Conservation (phyloP, 208 protist species). For the Trypanosoma cruzi region DNA sequence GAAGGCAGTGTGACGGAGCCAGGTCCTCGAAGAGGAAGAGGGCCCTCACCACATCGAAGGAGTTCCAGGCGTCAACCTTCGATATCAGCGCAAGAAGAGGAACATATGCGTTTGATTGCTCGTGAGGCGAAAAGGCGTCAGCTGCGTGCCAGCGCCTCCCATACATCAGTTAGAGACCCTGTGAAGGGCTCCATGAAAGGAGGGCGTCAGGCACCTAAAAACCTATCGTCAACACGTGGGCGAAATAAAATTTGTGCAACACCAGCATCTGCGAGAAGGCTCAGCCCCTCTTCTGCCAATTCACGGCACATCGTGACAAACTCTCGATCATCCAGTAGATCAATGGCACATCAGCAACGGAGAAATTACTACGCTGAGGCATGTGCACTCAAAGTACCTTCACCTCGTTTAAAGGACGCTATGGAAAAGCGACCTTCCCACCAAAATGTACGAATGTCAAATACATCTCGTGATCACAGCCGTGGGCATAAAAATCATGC, state of each 20-base stretch:
- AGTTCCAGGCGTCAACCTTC: neutral
- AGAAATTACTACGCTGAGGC: slow-evolving; percentile 20
- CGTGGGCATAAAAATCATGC: neutral
- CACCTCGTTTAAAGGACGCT: slow-evolving; percentile 13
- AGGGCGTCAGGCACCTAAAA: neutral
- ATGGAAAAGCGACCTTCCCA: slow-evolving; percentile 1
- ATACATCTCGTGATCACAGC: neutral
- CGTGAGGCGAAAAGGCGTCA: slow-evolving; percentile 3
- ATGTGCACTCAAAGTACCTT: slow-evolving; percentile 13
- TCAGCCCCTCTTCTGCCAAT: neutral
- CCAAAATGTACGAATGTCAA: neutral
- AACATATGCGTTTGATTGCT: slow-evolving; percentile 6
- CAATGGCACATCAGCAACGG: neutral
- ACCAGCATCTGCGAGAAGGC: slow-evolving; percentile 3
- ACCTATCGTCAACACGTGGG: neutral
- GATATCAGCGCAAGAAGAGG: slow-evolving; percentile 1
- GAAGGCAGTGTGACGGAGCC: neutral
- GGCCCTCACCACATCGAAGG: neutral
- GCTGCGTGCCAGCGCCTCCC: neutral
- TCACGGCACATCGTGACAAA: neutral
- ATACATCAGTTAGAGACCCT: neutral
- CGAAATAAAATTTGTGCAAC: neutral
- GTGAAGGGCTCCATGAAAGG: neutral
- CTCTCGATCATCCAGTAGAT: neutral
- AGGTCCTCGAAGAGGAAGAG: neutral